Evolutionary conservation across 228 moss, liverwort and hornwort genomes (phyloP), one percentile per base, ranked within the genome.

Genomic region (Sphagnum magellanicum): DNA sequence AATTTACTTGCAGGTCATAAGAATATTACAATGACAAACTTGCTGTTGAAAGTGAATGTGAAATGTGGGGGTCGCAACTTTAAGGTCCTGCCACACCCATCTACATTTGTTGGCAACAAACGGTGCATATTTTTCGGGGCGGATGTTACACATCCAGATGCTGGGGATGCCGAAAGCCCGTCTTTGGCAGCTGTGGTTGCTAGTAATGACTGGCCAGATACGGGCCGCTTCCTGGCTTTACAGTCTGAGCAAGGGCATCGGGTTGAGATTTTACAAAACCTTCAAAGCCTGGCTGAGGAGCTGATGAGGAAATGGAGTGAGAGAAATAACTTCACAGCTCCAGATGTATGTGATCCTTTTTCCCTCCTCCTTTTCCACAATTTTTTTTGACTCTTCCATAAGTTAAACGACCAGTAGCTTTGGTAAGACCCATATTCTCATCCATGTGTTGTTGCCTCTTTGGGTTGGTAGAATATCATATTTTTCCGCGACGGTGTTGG

Each of bases 21-120:
- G 32, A 32, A 32, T 32, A 32, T 32, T 32, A 32, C 32, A 32
- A 10, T 65, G 32, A 81, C 84, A 1, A 85, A 81, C 7, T 70
- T 86, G 61, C 73, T 82, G 0, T 76, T 87, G 77, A 83, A 87
- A 67, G 76, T 80, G 32, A 83, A 83, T 57, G 12, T 83, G 0
- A 87, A 81, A 52, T 80, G 74, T 6, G 87, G 83, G 0, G 84
- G 81, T 10, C 67, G 76, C 10, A 81, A 81, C 49, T 81, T 78
- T 50, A 76, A 81, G 50, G 32, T 32, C 32, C 32, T 32, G 32
- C 32, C 32, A 32, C 32, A 32, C 32, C 32, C 32, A 3, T 32
- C 32, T 32, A 32, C 32, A 32, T 32, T 32, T 32, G 32, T 32
- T 32, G 32, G 32, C 32, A 32, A 32, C 32, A 32, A 32, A 32